Evolutionary conservation across 2,329 filamentous ascomycete genomes (phyloP), one percentile per base, ranked within the genome.

Genomic region (Neonectria magnoliae): DNA sequence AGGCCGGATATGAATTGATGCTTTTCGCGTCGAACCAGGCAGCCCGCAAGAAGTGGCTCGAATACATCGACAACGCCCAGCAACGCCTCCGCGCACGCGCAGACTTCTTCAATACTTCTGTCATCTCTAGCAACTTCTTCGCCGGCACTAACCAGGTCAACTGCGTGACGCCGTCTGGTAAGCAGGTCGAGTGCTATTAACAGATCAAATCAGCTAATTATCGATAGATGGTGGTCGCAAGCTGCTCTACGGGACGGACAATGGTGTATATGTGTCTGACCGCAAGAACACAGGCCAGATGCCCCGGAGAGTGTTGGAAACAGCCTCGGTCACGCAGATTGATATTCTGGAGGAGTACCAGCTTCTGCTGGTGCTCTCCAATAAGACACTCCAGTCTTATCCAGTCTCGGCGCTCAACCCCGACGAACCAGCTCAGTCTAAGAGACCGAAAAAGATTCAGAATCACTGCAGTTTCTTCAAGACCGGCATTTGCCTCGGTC

Each of bases 391-490:
- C 10, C 90, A 93, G 72, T 97, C 95, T 8, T 98, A 96, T 81
- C 90, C 93, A 1, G 84, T 97, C 57, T 91, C 95, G 67, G 94
- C 93, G 14, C 85, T 99, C 61, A 95, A 97, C 73, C 88, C 91
- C 3, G 91, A 91, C 68, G 94, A 98, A 75, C 91, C 90, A 56
- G 87, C 93, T 36, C 84, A 94, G 60, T 89, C 89, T 16, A 97
- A 96, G 79, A 89, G 94, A 45, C 93, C 94, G 9, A 95, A 96
- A 83, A 98, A 98, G 84, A 98, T 99, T 68, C 92, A 94, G 79
- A 97, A 93, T 73, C 94, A 98, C 81, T 97, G 95, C 80, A 98
- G 95, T 79, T 99, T 98, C 83, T 99, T 99, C 89, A 97, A 97
- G 81, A 92, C 94, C 18, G 96, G 96, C 42, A 97, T 98, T 74